Percentiles rank a stretch among this genome's conserved stretches.
Evolutionary conservation across 768 basidiomycete genomes (phyloP).

Genomic region (Agaricus subrufescens): DNA sequence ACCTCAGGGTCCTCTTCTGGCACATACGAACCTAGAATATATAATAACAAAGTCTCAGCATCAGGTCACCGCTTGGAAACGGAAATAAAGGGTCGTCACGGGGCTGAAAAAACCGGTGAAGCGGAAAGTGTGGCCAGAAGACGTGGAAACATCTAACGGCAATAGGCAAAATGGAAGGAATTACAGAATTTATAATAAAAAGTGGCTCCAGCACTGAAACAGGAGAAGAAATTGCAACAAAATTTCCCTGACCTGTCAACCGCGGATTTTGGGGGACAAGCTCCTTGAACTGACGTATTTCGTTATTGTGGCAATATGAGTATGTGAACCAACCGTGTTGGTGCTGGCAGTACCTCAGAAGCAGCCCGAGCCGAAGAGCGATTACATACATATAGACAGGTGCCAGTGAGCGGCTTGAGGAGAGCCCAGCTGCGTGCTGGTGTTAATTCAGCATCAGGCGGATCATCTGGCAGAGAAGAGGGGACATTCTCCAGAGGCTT

Average conservation of each 20-base stretch:
- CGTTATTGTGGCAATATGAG: conserved; percentile 90
- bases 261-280: conserved; percentile 58
- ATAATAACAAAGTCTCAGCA: conserved; percentile 13
- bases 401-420: conserved; percentile 71
- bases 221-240: conserved; percentile 7
- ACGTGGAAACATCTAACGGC: conserved; percentile 18
- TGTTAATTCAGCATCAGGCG: conserved; percentile 53
- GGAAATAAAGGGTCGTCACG: conserved; percentile 15
- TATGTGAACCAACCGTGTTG: conserved; percentile 97
- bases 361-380: conserved; percentile 16
- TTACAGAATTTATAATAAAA: conserved; percentile 10
- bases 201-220: conserved; percentile 5
- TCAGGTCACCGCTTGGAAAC: conserved; percentile 6
- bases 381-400: conserved; percentile 77
- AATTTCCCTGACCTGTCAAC: conserved; percentile 48
- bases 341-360: conserved; percentile 44
- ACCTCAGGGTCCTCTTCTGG: conserved; percentile 86
- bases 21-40: conserved; percentile 55
- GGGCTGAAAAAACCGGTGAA: conserved; percentile 1
- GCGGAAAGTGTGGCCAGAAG: conserved; percentile 8
- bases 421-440: conserved; percentile 81
- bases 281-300: conserved; percentile 96
- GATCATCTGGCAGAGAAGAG: conserved; percentile 38
- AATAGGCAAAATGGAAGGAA: conserved; percentile 17
- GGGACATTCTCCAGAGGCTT: conserved; percentile 47